Evolutionary conservation across 352 stramenopile species (phyloP), one percentile per base, ranked within the genome.

Genomic region (Globisporangium abappressorium): DNA sequence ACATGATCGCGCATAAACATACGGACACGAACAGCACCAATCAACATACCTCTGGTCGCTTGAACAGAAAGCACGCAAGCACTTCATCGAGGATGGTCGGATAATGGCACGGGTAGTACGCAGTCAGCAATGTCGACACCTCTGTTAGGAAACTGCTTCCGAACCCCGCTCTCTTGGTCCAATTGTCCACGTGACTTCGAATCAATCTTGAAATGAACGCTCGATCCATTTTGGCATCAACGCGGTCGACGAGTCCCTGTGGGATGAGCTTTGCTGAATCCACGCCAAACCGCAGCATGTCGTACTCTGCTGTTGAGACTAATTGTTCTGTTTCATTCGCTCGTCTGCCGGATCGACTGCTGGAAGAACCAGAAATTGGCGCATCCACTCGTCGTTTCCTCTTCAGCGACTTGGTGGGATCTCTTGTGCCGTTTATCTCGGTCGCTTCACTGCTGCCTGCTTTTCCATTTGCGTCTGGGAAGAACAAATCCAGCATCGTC

Each of bases 91-190:
- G 71, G 61, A 96, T 74, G 30, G 85, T 94, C 22, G 89, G 72
- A 64, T 96, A 91, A 54, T 73, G 81, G 65, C 85, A 95, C 51
- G 89, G 89, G 66, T 94, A 96, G 62, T 93, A 94, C 14, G 84
- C 84, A 11, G 82, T 86, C 43, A 96, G 74, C 46, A 94, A 69
- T 49, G 80, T 89, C 38, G 75, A 85, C 38, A 92, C 65, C 65
- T 95, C 87, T 24, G 85, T 72, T 8, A 92, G 34, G 62, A 96
- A 96, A 47, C 78, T 80, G 47, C 72, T 70, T 1, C 80, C 85
- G 62, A 95, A 94, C 33, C 84, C 82, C 5, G 85, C 75, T 22
- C 81, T 75, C 43, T 70, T 73, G 58, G 86, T 80, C 89, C 89
- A 96, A 46, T 93, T 90, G 14, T 74, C 72, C 1, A 93, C 83